Percentiles rank a stretch among this genome's conserved stretches.
phyloP scores from a whole-genome alignment of 352 stramenopile genomes.

The Albugo laibachii region DNA sequence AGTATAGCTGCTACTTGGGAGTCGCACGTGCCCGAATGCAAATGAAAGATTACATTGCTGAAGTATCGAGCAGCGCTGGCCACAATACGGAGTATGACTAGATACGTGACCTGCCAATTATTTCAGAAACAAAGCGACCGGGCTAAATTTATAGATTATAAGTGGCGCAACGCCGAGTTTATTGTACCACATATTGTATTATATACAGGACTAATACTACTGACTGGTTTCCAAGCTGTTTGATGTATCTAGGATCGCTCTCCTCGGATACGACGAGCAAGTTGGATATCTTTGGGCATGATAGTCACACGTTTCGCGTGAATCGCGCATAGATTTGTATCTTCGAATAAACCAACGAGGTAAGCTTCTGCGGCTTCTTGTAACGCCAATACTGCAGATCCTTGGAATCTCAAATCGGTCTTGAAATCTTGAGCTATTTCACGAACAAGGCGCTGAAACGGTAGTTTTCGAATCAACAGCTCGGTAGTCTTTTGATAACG shows the following conservation, averaged over 20 bases:
- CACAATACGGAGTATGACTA: no score
- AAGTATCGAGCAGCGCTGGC: neutral
- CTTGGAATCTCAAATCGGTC: slow-evolving; percentile 58
- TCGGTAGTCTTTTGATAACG: slow-evolving; percentile 79
- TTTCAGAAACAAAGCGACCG: no score
- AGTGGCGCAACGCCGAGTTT: no score
- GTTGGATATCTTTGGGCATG: neutral
- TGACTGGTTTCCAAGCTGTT: no score
- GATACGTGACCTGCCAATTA: no score
- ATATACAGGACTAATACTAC: no score
- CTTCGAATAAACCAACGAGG: slow-evolving; percentile 1
- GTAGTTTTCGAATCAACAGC: slow-evolving; percentile 65
- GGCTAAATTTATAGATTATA: no score
- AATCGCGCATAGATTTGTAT: neutral
- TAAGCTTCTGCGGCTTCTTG: slow-evolving; percentile 12
- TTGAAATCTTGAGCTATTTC: slow-evolving; percentile 69
- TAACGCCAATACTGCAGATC: slow-evolving; percentile 20
- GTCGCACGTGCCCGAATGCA: slow-evolving; percentile 43
- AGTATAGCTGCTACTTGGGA: slow-evolving; percentile 66
- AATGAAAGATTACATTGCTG: slow-evolving; percentile 28
- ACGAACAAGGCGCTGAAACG: slow-evolving; percentile 56
- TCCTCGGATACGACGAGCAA: neutral
- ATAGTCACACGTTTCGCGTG: neutral
- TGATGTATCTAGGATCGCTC: neutral
- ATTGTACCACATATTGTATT: no score